phyloP scores from a whole-genome alignment of 2,329 filamentous ascomycete species.

The Pleurostoma richardsiae region DNA sequence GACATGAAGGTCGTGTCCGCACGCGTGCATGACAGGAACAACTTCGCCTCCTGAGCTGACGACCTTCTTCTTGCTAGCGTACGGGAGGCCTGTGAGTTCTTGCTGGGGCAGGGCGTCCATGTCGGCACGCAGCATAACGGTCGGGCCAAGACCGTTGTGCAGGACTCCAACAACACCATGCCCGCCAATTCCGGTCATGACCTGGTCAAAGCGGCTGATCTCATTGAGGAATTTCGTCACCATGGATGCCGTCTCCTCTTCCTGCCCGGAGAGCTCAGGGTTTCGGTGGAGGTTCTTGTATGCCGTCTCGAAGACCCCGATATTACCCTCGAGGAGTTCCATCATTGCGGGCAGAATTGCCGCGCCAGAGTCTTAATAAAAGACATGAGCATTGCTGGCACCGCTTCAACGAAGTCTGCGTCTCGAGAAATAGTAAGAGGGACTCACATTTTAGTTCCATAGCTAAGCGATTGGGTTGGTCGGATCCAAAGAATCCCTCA shows the following conservation, averaged over 20 bases:
- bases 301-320: no score
- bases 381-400: no score
- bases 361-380: no score
- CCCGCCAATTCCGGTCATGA: constrained; percentile 42
- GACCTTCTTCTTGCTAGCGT: constrained; percentile 42
- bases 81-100: constrained; percentile 49
- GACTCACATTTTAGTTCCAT: no score
- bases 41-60: constrained; percentile 35
- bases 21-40: constrained; percentile 61
- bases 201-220: not conserved
- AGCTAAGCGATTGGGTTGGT: no score
- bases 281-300: not conserved
- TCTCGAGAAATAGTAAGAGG: no score
- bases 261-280: not conserved
- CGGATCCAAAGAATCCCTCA: no score
- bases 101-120: constrained; percentile 56
- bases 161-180: constrained; percentile 53
- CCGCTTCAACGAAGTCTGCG: no score
- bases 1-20: constrained; percentile 63
- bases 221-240: not conserved
- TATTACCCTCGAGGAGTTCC: no score
- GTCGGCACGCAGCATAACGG: constrained; percentile 54
- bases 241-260: not conserved
- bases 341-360: no score
- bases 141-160: constrained; percentile 48